phyloP scores from a whole-genome alignment of 495 filamentous ascomycete species.

The Hypomontagnella submonticulosa region DNA sequence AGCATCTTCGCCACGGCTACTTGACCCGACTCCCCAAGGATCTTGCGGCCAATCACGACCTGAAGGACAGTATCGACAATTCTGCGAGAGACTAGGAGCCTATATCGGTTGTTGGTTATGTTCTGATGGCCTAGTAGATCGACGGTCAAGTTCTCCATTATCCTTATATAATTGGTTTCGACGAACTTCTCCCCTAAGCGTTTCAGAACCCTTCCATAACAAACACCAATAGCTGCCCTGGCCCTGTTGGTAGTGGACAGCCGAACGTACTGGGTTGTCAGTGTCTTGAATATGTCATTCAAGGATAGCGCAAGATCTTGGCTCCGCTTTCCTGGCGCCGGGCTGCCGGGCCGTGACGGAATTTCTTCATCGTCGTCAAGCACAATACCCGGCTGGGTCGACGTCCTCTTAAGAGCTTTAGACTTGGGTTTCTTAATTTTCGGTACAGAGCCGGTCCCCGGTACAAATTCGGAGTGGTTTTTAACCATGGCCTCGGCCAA shows the following conservation, averaged over 20 bases:
- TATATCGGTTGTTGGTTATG: conserved; percentile 86
- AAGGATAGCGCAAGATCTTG: conserved; percentile 78
- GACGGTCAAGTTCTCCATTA: conserved; percentile 80
- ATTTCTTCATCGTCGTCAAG: conserved; percentile 80
- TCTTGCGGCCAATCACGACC: conserved; percentile 80
- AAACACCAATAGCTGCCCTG: conserved; percentile 85
- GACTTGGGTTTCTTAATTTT: conserved; percentile 80
- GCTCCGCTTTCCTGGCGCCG: conserved; percentile 73
- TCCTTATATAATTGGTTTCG: conserved; percentile 80
- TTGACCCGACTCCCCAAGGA: conserved; percentile 90
- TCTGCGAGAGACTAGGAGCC: conserved; percentile 83
- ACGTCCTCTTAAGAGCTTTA: conserved; percentile 73
- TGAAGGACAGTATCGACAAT: conserved; percentile 87
- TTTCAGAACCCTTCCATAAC: conserved; percentile 82
- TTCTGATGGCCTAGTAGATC: conserved; percentile 82
- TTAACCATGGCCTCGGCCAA: conserved; percentile 82
- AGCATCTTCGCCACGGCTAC: conserved; percentile 81
- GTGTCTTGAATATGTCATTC: conserved; percentile 78
- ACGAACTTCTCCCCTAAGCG: conserved; percentile 79
- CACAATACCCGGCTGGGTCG: conserved; percentile 58
- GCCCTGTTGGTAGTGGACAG: conserved; percentile 81
- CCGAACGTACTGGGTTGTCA: conserved; percentile 85
- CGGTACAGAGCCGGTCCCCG: conserved; percentile 62
- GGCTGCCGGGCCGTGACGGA: conserved; percentile 78
- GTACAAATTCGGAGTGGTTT: conserved; percentile 73